Percentiles rank a stretch among this genome's conserved stretches.
Evolutionary conservation across 2,329 filamentous ascomycete genomes (phyloP).

Genomic region (Colletotrichum siamense): DNA sequence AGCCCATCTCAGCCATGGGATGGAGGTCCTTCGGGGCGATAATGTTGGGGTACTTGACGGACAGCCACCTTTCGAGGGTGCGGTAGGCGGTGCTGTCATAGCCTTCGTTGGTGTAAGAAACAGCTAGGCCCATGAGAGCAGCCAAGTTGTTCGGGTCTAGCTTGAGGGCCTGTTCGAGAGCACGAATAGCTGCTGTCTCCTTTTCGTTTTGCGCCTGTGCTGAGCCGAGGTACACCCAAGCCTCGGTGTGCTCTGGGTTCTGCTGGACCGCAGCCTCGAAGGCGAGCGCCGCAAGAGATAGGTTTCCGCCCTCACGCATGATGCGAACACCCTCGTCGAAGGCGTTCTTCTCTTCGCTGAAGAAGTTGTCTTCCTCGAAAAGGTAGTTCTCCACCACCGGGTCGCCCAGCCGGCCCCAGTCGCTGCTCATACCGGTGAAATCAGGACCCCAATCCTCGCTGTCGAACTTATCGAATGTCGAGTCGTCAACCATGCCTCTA

Average conservation of each 20-base stretch:
- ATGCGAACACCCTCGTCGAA: slow-evolving; percentile 95
- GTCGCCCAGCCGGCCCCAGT: slow-evolving; percentile 68
- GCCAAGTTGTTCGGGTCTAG: slow-evolving; percentile 86
- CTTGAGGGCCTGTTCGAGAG: slow-evolving; percentile 88
- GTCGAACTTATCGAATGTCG: slow-evolving; percentile 72
- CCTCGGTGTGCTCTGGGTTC: slow-evolving; percentile 84
- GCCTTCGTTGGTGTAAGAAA: slow-evolving; percentile 98
- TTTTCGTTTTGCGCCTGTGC: slow-evolving; percentile 99
- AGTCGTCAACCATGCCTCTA: slow-evolving; percentile 73
- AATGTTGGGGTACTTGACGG: slow-evolving; percentile 90
- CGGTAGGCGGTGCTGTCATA: slow-evolving; percentile 97
- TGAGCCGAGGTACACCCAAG: slow-evolving; percentile 90
- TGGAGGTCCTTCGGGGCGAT: slow-evolving; percentile 76
- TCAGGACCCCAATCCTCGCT: slow-evolving; percentile 75
- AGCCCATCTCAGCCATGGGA: slow-evolving; percentile 82
- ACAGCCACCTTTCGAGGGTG: slow-evolving; percentile 94
- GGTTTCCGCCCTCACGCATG: slow-evolving; percentile 90
- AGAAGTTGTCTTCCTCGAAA: slow-evolving; percentile 94
- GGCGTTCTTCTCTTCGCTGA: slow-evolving; percentile 79
- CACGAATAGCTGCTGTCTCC: slow-evolving; percentile 92
- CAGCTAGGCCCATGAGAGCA: slow-evolving; percentile 92
- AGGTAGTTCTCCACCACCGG: slow-evolving; percentile 87
- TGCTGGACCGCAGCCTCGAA: slow-evolving; percentile 97
- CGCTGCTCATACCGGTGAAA: slow-evolving; percentile 69
- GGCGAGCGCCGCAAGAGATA: slow-evolving; percentile 89